Evolutionary conservation across 331 rosid species (phyloP).

Genomic region (Quercus lobata): DNA sequence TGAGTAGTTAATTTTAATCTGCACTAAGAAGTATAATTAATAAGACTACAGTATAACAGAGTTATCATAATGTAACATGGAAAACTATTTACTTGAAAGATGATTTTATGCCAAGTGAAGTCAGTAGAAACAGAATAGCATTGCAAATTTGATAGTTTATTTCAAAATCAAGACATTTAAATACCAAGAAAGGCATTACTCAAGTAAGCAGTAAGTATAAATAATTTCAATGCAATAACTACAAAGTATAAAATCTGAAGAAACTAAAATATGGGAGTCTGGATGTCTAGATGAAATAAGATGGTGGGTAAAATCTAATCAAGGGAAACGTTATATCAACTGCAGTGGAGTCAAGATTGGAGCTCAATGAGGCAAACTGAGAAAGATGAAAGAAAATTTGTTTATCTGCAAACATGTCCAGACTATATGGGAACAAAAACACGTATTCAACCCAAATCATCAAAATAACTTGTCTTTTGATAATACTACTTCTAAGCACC

Average conservation of each 20-base stretch:
- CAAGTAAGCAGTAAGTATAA: neutral
- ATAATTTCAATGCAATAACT: neutral
- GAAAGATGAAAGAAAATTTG: neutral
- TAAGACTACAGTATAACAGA: constrained; percentile 1
- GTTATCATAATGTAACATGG: neutral
- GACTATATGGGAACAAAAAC: neutral
- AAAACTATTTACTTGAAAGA: neutral
- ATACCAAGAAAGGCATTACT: neutral
- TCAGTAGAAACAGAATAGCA: neutral
- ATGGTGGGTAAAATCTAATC: neutral
- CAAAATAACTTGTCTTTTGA: neutral
- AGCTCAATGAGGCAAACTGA: neutral
- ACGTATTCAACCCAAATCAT: neutral
- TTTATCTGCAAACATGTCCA: neutral
- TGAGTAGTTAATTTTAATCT: constrained; percentile 1
- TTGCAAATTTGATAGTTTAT: neutral
- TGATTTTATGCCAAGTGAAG: neutral
- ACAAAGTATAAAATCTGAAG: neutral
- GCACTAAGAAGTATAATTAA: constrained; percentile 1
- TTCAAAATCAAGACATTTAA: neutral
- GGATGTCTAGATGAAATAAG: neutral
- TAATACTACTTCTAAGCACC: neutral
- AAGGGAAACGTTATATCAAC: neutral
- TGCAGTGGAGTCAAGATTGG: neutral
- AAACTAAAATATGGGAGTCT: neutral